Percentiles rank a stretch among this genome's conserved stretches.
Conservation (phyloP, 2,329 filamentous ascomycete genomes). For the Aureobasidium melanogenum region DNA sequence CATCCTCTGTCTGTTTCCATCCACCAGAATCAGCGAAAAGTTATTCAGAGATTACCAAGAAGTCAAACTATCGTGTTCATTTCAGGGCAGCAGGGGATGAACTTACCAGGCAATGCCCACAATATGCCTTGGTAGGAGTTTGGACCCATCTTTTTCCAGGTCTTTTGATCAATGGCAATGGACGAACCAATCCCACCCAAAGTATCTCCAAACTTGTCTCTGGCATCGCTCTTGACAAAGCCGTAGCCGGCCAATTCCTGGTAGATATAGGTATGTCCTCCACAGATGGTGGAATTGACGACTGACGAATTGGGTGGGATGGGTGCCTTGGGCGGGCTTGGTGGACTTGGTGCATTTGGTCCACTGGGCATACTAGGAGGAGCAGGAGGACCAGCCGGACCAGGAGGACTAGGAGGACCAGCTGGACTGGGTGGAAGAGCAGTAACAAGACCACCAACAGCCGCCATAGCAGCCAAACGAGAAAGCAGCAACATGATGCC, state of each 20-base stretch:
- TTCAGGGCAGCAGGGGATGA: too few species aligned
- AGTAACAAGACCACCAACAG: background rate
- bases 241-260: slow-evolving; percentile 60
- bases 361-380: background rate
- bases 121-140: slow-evolving; percentile 51
- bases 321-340: too few species aligned
- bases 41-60: background rate
- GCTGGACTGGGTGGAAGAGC: background rate
- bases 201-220: slow-evolving; percentile 62
- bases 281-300: slow-evolving; percentile 46
- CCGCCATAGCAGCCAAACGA: background rate
- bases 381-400: background rate
- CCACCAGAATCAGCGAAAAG: background rate
- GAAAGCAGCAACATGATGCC: background rate
- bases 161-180: slow-evolving; percentile 51
- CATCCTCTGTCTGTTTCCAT: slow-evolving; percentile 52
- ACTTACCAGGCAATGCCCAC: slow-evolving; percentile 46
- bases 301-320: background rate
- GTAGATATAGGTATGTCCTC: slow-evolving; percentile 56
- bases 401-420: background rate
- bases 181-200: slow-evolving; percentile 58
- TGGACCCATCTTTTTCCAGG: slow-evolving; percentile 47
- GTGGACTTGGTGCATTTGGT: background rate
- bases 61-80: slow-evolving; percentile 2
- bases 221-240: slow-evolving; percentile 45